phyloP scores from a whole-genome alignment of 1,284 basidiomycete genomes.

The Apiotrichum veenhuisii region DNA sequence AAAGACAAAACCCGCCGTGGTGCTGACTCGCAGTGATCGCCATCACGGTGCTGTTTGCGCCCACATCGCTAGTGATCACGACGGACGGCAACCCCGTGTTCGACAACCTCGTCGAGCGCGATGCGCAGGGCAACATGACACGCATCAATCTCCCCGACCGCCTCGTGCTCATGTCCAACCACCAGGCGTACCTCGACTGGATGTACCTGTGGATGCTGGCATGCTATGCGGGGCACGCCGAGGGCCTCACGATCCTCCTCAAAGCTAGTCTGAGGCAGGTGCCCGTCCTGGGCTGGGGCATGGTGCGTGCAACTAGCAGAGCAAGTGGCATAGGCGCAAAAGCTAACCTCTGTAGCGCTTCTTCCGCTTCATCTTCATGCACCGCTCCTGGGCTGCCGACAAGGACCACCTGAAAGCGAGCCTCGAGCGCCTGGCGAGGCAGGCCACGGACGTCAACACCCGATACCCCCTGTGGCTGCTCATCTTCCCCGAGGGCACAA shows the following conservation, averaged over 20 bases:
- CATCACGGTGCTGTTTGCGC: conserved; percentile 70
- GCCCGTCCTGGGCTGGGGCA: conserved; percentile 81
- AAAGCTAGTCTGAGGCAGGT: conserved; percentile 86
- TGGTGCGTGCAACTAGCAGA: no score
- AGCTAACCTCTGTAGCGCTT: conserved; percentile 60
- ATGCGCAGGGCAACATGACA: conserved; percentile 56
- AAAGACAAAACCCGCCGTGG: no score
- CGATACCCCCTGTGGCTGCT: conserved; percentile 73
- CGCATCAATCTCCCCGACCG: conserved; percentile 69
- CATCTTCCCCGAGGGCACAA: conserved; percentile 89
- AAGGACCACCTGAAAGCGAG: conserved; percentile 56
- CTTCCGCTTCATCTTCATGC: conserved; percentile 84
- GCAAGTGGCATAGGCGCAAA: conserved; percentile 5
- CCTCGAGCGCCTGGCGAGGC: conserved; percentile 45
- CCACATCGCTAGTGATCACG: conserved; percentile 69
- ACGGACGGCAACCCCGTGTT: conserved; percentile 40
- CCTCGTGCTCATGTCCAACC: conserved; percentile 73
- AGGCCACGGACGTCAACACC: conserved; percentile 59
- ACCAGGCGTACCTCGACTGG: conserved; percentile 84
- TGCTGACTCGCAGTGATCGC: conserved; percentile 33
- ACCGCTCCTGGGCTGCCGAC: conserved; percentile 81
- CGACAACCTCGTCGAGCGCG: conserved; percentile 54
- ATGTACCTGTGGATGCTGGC: conserved; percentile 81
- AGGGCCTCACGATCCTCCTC: conserved; percentile 76
- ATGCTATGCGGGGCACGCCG: conserved; percentile 65